phyloP scores from a whole-genome alignment of 75 land plant species.

The Cunninghamia lanceolata region DNA sequence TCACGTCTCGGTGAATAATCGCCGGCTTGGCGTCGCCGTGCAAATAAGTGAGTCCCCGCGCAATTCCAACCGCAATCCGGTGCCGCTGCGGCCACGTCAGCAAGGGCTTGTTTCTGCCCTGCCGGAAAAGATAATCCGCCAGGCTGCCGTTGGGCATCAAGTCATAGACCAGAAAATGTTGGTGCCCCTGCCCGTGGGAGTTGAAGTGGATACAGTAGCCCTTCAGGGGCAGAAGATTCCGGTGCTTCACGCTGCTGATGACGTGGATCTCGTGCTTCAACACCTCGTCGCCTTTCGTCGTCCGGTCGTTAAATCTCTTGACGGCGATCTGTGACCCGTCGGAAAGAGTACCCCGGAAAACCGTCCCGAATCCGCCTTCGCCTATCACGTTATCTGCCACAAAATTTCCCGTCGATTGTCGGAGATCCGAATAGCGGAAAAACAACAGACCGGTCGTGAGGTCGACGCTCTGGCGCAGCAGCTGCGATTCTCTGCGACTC shows the following conservation, averaged over 20 bases:
- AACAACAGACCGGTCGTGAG: not conserved
- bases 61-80: conserved; percentile 32
- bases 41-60: conserved; percentile 31
- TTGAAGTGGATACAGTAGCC: conserved; percentile 23
- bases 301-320: conserved; percentile 20
- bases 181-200: not conserved
- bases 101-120: not conserved
- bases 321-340: conserved; percentile 34
- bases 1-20: conserved; percentile 44
- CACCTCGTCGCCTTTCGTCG: conserved; percentile 14
- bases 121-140: not conserved
- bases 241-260: conserved; percentile 48
- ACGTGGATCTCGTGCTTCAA: conserved; percentile 27
- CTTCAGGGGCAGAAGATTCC: conserved; percentile 35
- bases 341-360: conserved; percentile 30
- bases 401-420: conserved; percentile 22
- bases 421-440: not conserved
- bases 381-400: conserved; percentile 28
- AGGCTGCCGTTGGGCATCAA: conserved; percentile 15
- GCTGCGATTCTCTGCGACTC: not conserved
- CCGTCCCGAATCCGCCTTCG: conserved; percentile 47
- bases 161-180: conserved; percentile 12
- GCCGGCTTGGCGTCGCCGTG: conserved; percentile 36
- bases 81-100: conserved; percentile 2
- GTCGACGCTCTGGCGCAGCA: not conserved